These are phyloP conservation scores for Xerocomellus intermedius DNA, from an alignment of 768 basidiomycete species.

Conservation along the genomic window DNA sequence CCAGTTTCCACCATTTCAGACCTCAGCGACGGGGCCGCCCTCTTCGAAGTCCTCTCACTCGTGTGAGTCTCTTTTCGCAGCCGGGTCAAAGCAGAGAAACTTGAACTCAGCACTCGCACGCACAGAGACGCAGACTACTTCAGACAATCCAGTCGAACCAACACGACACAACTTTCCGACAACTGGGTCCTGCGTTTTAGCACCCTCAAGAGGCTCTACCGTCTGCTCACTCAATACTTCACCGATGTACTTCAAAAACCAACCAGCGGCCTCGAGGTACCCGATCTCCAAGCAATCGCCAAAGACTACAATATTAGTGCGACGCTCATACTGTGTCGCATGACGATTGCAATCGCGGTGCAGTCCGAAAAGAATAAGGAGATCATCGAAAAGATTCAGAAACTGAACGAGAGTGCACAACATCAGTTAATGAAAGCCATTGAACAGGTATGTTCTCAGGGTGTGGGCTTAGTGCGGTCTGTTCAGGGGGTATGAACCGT, in stretches of 20 bases:
- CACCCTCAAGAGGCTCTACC: slow-evolving; percentile 79
- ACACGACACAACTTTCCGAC: slow-evolving; percentile 63
- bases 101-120: slow-evolving; percentile 11
- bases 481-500: not conserved
- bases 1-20: slow-evolving; percentile 63
- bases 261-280: slow-evolving; percentile 75
- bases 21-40: slow-evolving; percentile 76
- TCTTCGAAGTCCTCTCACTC: slow-evolving; percentile 71
- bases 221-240: slow-evolving; percentile 87
- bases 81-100: not conserved
- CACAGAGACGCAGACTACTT: slow-evolving; percentile 80
- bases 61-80: slow-evolving; percentile 53
- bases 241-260: slow-evolving; percentile 81
- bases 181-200: slow-evolving; percentile 90
- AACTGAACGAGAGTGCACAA: slow-evolving; percentile 78
- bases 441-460: slow-evolving; percentile 66
- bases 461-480: not conserved
- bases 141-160: slow-evolving; percentile 54
- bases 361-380: slow-evolving; percentile 87
- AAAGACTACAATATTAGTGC: slow-evolving; percentile 68
- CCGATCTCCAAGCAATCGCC: slow-evolving; percentile 83
- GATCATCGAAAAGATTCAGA: slow-evolving; percentile 87
- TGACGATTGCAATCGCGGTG: slow-evolving; percentile 83
- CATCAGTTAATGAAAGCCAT: slow-evolving; percentile 91
- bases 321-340: slow-evolving; percentile 71